Percentiles rank a stretch among this genome's conserved stretches.
phyloP scores from a whole-genome alignment of 2,329 filamentous ascomycete species.

The Achaetomium macrosporum region DNA sequence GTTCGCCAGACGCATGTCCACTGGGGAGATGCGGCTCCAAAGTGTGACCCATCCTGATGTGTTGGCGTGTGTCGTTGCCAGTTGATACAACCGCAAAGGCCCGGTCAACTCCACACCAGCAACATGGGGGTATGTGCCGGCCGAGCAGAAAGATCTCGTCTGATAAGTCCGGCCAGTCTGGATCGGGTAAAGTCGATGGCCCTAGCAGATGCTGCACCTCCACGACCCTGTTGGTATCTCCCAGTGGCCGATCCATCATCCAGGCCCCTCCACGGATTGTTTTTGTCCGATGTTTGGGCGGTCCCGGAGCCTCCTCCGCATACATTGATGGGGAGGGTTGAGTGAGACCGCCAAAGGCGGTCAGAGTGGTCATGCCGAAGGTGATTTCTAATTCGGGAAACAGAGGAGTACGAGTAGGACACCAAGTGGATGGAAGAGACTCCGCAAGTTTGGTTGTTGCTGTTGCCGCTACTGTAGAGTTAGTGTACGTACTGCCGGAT shows the following conservation, averaged over 20 bases:
- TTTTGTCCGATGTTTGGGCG: slow-evolving; percentile 21
- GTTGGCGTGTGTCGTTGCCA: slow-evolving; percentile 83
- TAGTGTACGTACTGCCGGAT: slow-evolving; percentile 8
- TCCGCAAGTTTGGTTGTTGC: slow-evolving; percentile 14
- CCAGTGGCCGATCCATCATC: slow-evolving; percentile 12
- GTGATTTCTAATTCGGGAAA: background rate
- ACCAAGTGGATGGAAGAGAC: slow-evolving; percentile 1
- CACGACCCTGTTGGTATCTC: slow-evolving; percentile 14
- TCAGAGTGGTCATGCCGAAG: background rate
- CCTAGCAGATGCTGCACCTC: slow-evolving; percentile 21
- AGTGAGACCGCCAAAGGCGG: background rate
- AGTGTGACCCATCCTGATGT: slow-evolving; percentile 76
- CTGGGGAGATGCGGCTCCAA: slow-evolving; percentile 56
- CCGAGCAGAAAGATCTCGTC: slow-evolving; percentile 42
- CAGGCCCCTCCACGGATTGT: slow-evolving; percentile 14
- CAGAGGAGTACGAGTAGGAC: background rate
- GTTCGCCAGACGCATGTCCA: slow-evolving; percentile 52
- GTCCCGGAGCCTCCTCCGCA: slow-evolving; percentile 6
- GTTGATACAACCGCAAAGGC: slow-evolving; percentile 63
- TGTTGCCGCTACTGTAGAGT: slow-evolving; percentile 4
- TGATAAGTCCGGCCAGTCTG: slow-evolving; percentile 28
- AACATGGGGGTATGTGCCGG: slow-evolving; percentile 42
- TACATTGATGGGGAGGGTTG: background rate
- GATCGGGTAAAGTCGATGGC: slow-evolving; percentile 20
- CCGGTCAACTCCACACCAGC: slow-evolving; percentile 57